phyloP scores from a whole-genome alignment of 805 yeast species.

The Starmerella bombi region DNA sequence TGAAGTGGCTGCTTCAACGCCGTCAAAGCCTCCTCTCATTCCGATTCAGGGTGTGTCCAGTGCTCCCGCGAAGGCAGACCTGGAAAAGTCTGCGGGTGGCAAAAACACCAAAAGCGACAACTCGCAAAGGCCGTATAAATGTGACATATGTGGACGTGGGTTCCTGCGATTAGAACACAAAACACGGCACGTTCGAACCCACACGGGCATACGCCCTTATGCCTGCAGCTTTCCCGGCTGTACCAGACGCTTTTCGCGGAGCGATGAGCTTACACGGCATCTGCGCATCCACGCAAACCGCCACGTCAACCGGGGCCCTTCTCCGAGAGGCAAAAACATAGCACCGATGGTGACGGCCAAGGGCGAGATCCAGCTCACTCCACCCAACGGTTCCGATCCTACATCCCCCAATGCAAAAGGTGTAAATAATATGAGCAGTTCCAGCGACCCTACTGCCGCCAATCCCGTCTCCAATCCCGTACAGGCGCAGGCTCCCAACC shows the following conservation, averaged over 20 bases:
- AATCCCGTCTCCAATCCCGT: no score
- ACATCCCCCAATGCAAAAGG: no score
- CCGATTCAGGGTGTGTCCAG: constrained; percentile 5
- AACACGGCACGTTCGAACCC: constrained; percentile 81
- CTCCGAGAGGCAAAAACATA: constrained; percentile 14
- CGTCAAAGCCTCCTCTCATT: constrained; percentile 1
- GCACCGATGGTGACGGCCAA: constrained; percentile 8
- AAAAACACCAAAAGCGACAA: constrained; percentile 15
- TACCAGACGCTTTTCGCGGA: constrained; percentile 60
- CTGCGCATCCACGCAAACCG: constrained; percentile 52
- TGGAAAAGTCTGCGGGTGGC: background rate
- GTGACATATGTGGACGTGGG: constrained; percentile 73
- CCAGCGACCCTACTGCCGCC: no score
- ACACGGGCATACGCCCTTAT: constrained; percentile 88
- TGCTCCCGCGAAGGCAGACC: constrained; percentile 3
- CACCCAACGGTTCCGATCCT: background rate
- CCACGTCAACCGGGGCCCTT: constrained; percentile 10
- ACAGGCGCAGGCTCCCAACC: no score
- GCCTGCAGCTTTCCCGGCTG: constrained; percentile 69
- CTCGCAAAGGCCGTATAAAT: constrained; percentile 59
- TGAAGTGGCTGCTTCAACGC: background rate
- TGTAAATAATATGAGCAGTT: no score
- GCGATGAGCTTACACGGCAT: constrained; percentile 80
- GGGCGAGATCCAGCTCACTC: background rate
- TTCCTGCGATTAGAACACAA: constrained; percentile 84